Conservation (phyloP, 345 rosid genomes). For the Eutrema japonicum region DNA sequence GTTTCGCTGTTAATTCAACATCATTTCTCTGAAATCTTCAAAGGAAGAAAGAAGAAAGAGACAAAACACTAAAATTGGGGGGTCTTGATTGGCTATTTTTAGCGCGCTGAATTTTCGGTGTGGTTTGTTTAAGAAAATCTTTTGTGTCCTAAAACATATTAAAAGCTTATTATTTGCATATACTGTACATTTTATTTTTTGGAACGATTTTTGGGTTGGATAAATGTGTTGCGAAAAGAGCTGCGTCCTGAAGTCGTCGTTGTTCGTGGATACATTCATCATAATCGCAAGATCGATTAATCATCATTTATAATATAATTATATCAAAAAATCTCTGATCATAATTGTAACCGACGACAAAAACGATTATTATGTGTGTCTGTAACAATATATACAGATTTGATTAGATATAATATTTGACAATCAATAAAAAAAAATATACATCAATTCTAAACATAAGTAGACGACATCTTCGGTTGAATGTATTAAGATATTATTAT, state of each 20-base stretch:
- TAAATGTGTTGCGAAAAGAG: too few species aligned
- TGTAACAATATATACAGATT: slow-evolving; percentile 11
- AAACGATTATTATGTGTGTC: not conserved
- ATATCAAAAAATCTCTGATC: too few species aligned
- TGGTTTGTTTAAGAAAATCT: slow-evolving; percentile 32
- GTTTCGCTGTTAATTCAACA: slow-evolving; percentile 28
- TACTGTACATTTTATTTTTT: not conserved
- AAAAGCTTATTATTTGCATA: not conserved
- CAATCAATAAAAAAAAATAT: not conserved
- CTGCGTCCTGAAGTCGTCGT: too few species aligned
- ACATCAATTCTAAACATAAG: too few species aligned
- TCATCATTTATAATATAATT: too few species aligned
- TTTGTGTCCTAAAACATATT: slow-evolving; percentile 19
- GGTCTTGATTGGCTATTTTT: slow-evolving; percentile 29
- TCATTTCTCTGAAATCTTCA: slow-evolving; percentile 23
- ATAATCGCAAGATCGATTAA: too few species aligned
- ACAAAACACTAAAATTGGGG: slow-evolving; percentile 31
- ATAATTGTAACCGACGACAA: too few species aligned
- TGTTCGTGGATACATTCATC: too few species aligned
- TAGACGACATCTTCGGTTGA: too few species aligned
- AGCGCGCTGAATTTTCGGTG: slow-evolving; percentile 39
- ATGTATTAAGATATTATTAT: too few species aligned
- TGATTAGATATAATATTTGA: slow-evolving; percentile 4
- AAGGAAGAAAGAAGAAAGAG: slow-evolving; percentile 22
- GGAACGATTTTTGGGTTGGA: not conserved